Evolutionary conservation across 2,329 filamentous ascomycete species (phyloP), one percentile per base, ranked within the genome.

Genomic region (Chaetothyriales sp.): DNA sequence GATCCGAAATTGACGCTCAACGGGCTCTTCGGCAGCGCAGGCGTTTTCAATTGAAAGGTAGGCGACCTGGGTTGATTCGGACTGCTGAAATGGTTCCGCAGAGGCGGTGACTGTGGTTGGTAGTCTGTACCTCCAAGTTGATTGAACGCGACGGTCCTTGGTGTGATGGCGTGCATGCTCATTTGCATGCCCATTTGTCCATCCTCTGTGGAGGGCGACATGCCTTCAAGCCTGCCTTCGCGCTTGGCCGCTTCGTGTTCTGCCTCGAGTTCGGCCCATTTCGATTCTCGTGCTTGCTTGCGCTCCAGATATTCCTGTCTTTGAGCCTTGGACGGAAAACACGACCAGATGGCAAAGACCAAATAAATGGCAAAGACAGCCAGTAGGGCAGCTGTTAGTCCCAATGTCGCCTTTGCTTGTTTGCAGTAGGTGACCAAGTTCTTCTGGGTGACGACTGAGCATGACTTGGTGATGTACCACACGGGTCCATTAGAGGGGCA

Each of bases 381-480:
- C 76, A 75, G 66, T 63, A 79, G 70, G 22, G 79, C 63, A 48
- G 77, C 66, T 2, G 73, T 76, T 18, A 79, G 68, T 1, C 71
- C 76, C 59, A 81, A 81, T 2, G 71, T 66, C 5, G 70, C 68
- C 60, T 81, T 78, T 3, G 78, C 77, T 64, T 82, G 79, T 64
- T 72, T 65, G 62, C 79, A 82, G 61, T 79, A 82, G 18, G 61
- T 61, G 28, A 74, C 64, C 49, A 74, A 67, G 45, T 66, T 68
- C 46, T 66, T 65, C 43, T 69, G 63, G 5, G 64, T 63, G 0
- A 75, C 71, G 20, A 79, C 72, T 48, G 65, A 70, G 66, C 79
- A 82, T 57, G 66, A 74, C 63, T 80, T 80, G 49, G 75, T 75
- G 57, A 82, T 74, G 60, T 80, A 81, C 79, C 79, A 82, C 6